Percentiles rank a stretch among this genome's conserved stretches.
These are phyloP conservation scores for Aspergillus alliaceus DNA, from an alignment of 2,329 filamentous ascomycete genomes.

Conservation along the genomic window DNA sequence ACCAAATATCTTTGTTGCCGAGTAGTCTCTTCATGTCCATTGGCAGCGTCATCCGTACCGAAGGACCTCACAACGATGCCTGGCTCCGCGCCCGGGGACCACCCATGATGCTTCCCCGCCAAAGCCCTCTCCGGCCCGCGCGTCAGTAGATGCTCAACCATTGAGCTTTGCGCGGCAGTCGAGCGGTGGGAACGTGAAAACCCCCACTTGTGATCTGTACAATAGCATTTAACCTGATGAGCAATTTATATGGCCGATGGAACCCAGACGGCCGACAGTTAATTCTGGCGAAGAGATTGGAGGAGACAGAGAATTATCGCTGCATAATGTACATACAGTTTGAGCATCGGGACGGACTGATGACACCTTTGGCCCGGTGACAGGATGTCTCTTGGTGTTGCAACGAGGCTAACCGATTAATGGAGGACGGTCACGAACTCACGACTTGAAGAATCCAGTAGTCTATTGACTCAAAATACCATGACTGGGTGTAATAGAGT, in stretches of 20 bases:
- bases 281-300: conserved; percentile 3
- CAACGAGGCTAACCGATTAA: conserved; percentile 19
- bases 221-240: conserved; percentile 24
- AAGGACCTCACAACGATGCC: conserved; percentile 74
- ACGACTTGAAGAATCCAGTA: neutral
- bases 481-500: too few relatives aligned
- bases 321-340: conserved; percentile 22
- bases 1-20: neutral
- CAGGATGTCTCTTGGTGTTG: conserved; percentile 15
- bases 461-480: neutral
- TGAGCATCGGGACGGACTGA: conserved; percentile 2
- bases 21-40: conserved; percentile 95
- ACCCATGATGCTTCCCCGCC: conserved; percentile 66
- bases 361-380: conserved; percentile 11
- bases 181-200: conserved; percentile 5
- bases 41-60: conserved; percentile 91
- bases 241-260: conserved; percentile 3
- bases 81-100: conserved; percentile 73
- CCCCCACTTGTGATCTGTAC: conserved; percentile 26
- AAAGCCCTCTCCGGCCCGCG: conserved; percentile 34
- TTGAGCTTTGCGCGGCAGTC: neutral
- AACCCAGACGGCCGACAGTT: conserved; percentile 1
- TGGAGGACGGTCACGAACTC: conserved; percentile 11
- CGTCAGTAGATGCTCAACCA: conserved; percentile 28
- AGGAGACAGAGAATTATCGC: neutral